Percentiles rank a stretch among this genome's conserved stretches.
Evolutionary conservation across 495 filamentous ascomycete genomes (phyloP).

Genomic region (Peziza echinospora): DNA sequence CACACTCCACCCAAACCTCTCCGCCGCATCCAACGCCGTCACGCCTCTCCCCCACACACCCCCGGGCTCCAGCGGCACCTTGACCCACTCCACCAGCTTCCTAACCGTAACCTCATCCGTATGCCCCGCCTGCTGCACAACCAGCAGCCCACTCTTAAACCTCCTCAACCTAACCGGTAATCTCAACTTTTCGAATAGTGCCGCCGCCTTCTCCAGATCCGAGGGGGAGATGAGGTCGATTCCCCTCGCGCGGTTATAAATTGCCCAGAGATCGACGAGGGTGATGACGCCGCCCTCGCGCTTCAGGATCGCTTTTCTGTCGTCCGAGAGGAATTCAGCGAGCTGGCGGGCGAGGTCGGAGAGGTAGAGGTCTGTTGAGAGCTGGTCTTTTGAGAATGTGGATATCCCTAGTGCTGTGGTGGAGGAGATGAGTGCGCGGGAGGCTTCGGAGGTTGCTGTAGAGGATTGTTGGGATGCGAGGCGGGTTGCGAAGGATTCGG

Average conservation of each 20-base stretch:
- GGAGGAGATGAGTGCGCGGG: conserved; percentile 45
- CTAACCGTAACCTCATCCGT: conserved; percentile 79
- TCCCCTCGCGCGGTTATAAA: conserved; percentile 89
- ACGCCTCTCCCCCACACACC: conserved; percentile 47
- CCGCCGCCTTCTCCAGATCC: conserved; percentile 78
- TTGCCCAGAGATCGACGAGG: conserved; percentile 86
- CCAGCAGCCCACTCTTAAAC: conserved; percentile 80
- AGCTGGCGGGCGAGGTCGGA: conserved; percentile 74
- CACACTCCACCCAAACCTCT: conserved; percentile 91
- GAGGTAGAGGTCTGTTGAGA: conserved; percentile 28
- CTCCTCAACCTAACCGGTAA: conserved; percentile 67
- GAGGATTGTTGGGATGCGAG: conserved; percentile 20
- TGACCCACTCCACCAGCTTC: conserved; percentile 53
- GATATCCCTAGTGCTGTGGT: conserved; percentile 68
- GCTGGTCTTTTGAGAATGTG: conserved; percentile 68
- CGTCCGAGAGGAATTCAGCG: conserved; percentile 86
- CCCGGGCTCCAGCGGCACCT: conserved; percentile 15
- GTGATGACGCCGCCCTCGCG: conserved; percentile 84
- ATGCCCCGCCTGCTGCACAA: conserved; percentile 71
- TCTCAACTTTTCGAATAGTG: conserved; percentile 69
- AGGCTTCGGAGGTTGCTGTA: background rate
- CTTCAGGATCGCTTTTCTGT: conserved; percentile 54
- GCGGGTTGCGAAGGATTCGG: conserved; percentile 60
- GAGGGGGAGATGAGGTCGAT: conserved; percentile 83
- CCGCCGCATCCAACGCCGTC: conserved; percentile 72